Conservation (phyloP, 1,284 basidiomycete species). For the Rhodotorula sp. region DNA sequence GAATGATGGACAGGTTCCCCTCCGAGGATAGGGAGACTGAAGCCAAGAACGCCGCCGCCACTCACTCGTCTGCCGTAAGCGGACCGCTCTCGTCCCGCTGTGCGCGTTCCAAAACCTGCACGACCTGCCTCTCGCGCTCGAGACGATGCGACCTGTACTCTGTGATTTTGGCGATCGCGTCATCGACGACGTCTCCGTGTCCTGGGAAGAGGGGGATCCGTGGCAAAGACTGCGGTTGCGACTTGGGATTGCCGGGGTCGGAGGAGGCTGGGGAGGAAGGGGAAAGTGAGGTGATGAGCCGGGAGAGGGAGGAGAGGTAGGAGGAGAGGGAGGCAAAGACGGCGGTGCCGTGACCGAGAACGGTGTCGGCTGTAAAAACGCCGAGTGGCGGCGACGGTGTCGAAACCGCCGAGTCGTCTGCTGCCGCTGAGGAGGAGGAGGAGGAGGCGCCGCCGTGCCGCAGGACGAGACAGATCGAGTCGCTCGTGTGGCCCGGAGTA, state of each 20-base stretch:
- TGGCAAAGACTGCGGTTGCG: too few relatives aligned
- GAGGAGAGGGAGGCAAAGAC: conserved; percentile 79
- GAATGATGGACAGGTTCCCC: too few relatives aligned
- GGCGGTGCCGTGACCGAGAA: conserved; percentile 85
- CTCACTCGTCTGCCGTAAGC: conserved; percentile 30
- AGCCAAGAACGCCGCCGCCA: not conserved
- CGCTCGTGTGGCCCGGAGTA: conserved; percentile 86
- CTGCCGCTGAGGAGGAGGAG: not conserved
- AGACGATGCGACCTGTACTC: conserved; percentile 78
- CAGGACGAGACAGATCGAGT: conserved; percentile 62
- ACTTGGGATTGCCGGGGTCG: conserved; percentile 25
- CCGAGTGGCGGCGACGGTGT: conserved; percentile 48
- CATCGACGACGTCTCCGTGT: conserved; percentile 73
- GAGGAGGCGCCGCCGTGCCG: conserved; percentile 32
- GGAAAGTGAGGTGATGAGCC: conserved; percentile 62
- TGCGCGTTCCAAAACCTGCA: conserved; percentile 57
- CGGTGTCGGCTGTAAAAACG: conserved; percentile 84
- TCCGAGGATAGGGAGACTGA: too few relatives aligned
- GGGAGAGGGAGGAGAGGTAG: conserved; percentile 59
- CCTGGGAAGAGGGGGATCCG: conserved; percentile 68
- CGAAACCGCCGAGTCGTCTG: not conserved
- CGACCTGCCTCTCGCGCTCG: conserved; percentile 75
- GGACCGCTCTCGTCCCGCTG: not conserved
- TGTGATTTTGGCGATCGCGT: conserved; percentile 60
- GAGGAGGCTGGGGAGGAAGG: conserved; percentile 31